Percentiles rank a stretch among this genome's conserved stretches.
Evolutionary conservation across 345 rosid species (phyloP).

Genomic region (Xanthoceras sorbifolium): DNA sequence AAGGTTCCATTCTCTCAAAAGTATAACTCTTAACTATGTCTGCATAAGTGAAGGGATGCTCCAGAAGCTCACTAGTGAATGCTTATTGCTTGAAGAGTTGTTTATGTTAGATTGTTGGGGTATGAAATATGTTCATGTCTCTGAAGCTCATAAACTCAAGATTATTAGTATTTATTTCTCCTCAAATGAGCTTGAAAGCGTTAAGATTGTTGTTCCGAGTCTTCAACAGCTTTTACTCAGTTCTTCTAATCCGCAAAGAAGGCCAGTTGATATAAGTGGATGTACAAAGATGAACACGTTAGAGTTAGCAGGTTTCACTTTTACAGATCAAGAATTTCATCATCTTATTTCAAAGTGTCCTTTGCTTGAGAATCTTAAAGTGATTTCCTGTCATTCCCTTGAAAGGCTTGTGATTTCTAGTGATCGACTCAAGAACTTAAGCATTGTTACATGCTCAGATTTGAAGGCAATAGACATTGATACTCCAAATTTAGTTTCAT

Average conservation of each 20-base stretch:
- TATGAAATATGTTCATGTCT: neutral
- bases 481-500: conserved; percentile 3
- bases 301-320: neutral
- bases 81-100: conserved; percentile 10
- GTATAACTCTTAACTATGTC: neutral
- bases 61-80: neutral
- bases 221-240: neutral
- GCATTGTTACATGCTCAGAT: neutral
- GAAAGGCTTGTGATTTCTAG: neutral
- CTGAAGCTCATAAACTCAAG: neutral
- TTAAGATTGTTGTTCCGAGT: neutral
- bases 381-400: neutral
- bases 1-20: neutral
- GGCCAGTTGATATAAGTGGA: neutral
- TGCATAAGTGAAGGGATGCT: neutral
- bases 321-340: neutral
- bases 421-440: neutral
- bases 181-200: neutral
- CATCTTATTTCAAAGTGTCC: neutral
- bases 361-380: neutral
- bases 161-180: neutral
- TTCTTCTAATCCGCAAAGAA: neutral
- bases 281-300: neutral
- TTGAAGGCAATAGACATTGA: neutral
- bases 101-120: neutral